These are phyloP conservation scores for Lyophyllum atratum DNA, from an alignment of 768 basidiomycete species.

Conservation along the genomic window DNA sequence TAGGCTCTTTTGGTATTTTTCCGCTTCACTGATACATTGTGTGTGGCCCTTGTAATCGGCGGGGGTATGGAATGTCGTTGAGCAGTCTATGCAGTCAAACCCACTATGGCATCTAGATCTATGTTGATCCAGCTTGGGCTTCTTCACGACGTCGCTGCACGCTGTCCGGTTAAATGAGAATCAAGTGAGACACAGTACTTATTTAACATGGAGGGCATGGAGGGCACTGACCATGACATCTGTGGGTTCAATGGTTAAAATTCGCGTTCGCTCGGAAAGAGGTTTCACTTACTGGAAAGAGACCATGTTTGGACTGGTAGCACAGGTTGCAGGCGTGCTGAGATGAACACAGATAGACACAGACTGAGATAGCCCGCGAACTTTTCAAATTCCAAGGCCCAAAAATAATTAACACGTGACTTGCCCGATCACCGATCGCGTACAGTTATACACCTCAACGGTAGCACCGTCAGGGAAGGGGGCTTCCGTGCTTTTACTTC, in stretches of 20 bases:
- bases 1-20: conserved; percentile 88
- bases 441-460: too few relatives aligned
- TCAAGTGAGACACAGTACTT: neutral
- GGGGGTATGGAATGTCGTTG: conserved; percentile 76
- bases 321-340: neutral
- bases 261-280: neutral
- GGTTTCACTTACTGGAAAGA: conserved; percentile 63
- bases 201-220: too few relatives aligned
- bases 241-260: conserved; percentile 25
- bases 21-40: conserved; percentile 84
- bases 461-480: too few relatives aligned
- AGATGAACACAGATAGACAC: neutral
- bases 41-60: conserved; percentile 82
- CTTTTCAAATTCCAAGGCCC: neutral
- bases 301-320: conserved; percentile 46
- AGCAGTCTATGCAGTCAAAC: conserved; percentile 88
- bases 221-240: conserved; percentile 67
- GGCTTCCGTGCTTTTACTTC: too few relatives aligned
- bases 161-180: conserved; percentile 35
- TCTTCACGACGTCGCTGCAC: conserved; percentile 88
- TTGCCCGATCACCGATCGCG: neutral
- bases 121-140: conserved; percentile 91
- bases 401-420: conserved; percentile 8
- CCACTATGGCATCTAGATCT: conserved; percentile 57
- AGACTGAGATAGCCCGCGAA: neutral